These are phyloP conservation scores for Corinectria fuckeliana DNA, from an alignment of 2,329 filamentous ascomycete genomes.

Conservation along the genomic window DNA sequence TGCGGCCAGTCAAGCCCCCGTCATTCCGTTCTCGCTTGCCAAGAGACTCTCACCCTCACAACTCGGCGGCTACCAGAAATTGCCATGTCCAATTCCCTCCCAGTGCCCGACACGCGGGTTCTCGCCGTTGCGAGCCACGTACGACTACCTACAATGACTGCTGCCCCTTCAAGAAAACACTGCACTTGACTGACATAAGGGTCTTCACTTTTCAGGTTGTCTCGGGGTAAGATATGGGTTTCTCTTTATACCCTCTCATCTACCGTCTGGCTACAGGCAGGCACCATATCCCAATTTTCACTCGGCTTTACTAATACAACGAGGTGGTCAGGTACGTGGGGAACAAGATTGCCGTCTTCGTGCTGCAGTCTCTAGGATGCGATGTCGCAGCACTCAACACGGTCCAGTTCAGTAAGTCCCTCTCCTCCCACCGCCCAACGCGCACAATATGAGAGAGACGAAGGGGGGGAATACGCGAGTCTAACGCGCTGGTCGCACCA, in stretches of 20 bases:
- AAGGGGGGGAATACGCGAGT: not conserved
- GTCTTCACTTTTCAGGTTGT: conserved; percentile 32
- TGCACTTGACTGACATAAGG: conserved; percentile 18
- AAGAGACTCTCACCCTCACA: not conserved
- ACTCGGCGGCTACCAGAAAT: not conserved
- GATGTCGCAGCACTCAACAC: conserved; percentile 95
- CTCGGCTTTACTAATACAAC: not conserved
- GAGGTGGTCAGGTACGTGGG: conserved; percentile 80
- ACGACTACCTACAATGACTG: conserved; percentile 48
- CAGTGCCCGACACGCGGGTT: conserved; percentile 68
- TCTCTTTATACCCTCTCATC: not conserved
- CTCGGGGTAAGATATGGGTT: conserved; percentile 32
- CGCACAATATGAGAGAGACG: not conserved
- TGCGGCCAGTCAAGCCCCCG: not conserved
- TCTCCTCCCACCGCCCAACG: not conserved
- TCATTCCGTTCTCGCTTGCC: not conserved
- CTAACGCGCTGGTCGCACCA: conserved; percentile 14
- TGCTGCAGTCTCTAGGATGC: conserved; percentile 91
- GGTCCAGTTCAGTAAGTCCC: conserved; percentile 87
- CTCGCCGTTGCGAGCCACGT: conserved; percentile 95
- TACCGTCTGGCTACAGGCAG: not conserved
- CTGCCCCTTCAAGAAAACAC: not conserved
- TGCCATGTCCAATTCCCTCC: conserved; percentile 33
- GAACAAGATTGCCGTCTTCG: conserved; percentile 95
- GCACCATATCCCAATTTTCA: not conserved